Evolutionary conservation across 257 asterid species (phyloP), one percentile per base, ranked within the genome.

Genomic region (Catharanthus roseus): DNA sequence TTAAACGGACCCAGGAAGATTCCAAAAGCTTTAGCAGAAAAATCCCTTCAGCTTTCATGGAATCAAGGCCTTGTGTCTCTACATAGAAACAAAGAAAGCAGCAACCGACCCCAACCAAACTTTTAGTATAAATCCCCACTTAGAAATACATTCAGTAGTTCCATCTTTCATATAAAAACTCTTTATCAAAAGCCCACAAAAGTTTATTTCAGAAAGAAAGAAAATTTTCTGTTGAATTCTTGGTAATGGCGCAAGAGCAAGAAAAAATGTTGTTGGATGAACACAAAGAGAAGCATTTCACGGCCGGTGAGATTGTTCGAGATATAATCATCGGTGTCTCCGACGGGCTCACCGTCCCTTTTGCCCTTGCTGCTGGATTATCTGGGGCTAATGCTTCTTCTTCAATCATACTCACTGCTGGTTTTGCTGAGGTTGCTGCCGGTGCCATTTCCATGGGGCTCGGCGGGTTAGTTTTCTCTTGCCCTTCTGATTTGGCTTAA

Each of bases 401-500:
- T 55, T 78, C 96, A 66, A 88, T 93, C 72, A 88, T 93, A 53
- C 90, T 93, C 80, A 93, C 99, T 23, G 99, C 99, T 53, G 99
- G 99, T 5, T 79, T 88, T 0, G 97, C 97, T 1, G 96, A 91
- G 85, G 96, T 93, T 65, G 96, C 96, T 42, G 99, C 99, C 26
- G 97, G 99, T 16, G 97, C 96, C 74, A 91, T 93, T 67, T 91
- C 99, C 80, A 93, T 93, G 99, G 99, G 99, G 28, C 99, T 93
- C 47, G 99, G 99, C 77, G 99, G 97, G 99, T 93, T 82, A 0
- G 36, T 49, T 0, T 29, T n/a, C 2, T 62, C 19, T 63, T 5
- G 31, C 2, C 6, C 11, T 3, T 16, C 10, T 23, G 6, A 18
- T 2, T 44, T 38, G 42, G 42, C 42, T 38, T 38, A 38, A 38